Evolutionary conservation across 768 basidiomycete genomes (phyloP), one percentile per base, ranked within the genome.

Genomic region (Leccinum subtestaceum): DNA sequence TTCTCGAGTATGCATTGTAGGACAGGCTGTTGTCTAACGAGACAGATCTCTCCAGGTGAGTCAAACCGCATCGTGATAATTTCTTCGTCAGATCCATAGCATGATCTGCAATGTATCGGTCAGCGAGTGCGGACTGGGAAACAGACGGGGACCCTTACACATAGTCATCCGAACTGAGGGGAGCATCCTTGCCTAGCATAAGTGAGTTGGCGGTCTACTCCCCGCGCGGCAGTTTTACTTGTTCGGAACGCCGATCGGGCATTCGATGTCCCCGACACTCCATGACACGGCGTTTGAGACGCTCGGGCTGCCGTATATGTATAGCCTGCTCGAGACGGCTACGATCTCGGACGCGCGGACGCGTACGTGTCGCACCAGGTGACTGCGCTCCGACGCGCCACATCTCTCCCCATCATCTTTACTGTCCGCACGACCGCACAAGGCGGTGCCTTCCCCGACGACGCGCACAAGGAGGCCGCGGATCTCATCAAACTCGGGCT

Each of bases 371-470:
- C 87, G 4, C 79, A 84, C 19, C 97, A 98, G 67, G 76, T 98
- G 51, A 81, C 91, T 2, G 82, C 84, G 5, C 78, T 98, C 17
- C 86, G 95, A 53, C 84, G 88, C 38, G 80, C 78, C 13, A 90
- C 93, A 0, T 77, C 82, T 1, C 80, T 99, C 6, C 97, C 96
- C 3, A 85, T 98, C 65, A 86, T 98, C 59, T 98, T 88, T 77
- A 97, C 97, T 0, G 89, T 96, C 36, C 80, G 97, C 29, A 94
- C 93, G 4, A 79, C 84, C 13, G 83, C 88, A 0, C 95, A 99
- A 72, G 97, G 96, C 21, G 96, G 97, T 5, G 82, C 88, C 17
- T 95, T 93, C 82, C 94, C 95, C 0, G 88, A 96, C 71, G 77
- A 80, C 36, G 86, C 85, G 0, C 76, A 84, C 56, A 82, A 85